These are phyloP conservation scores for Trichosporon sp. DNA, from an alignment of 1,284 basidiomycete genomes.

Conservation along the genomic window DNA sequence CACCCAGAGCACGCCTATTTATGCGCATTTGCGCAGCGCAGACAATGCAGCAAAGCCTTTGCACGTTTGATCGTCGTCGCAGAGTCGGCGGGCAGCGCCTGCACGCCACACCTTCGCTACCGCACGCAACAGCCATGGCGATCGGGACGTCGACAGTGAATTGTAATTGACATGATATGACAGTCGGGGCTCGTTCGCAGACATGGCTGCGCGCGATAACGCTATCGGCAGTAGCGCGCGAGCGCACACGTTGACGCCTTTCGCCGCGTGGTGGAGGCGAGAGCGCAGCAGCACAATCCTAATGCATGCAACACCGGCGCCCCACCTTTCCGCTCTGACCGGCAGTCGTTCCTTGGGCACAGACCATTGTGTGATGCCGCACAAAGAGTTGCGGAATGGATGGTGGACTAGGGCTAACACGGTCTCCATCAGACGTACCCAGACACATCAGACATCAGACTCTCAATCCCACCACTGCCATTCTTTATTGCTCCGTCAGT, in stretches of 20 bases:
- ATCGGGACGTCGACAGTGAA: neutral
- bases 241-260: neutral
- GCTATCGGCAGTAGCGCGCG: neutral
- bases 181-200: neutral
- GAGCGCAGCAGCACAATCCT: neutral
- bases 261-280: neutral
- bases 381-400: neutral
- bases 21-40: neutral
- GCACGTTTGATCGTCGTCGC: neutral
- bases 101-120: neutral
- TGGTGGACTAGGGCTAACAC: neutral
- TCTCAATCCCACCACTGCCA: neutral
- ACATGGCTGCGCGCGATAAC: neutral
- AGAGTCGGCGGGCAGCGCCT: neutral
- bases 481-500: neutral
- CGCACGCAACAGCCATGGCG: neutral
- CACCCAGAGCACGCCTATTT: neutral
- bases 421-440: neutral
- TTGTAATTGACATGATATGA: neutral
- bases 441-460: too few species aligned
- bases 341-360: neutral
- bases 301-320: neutral
- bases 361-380: neutral
- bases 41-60: neutral
- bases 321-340: slow-evolving; percentile 1